Percentiles rank a stretch among this genome's conserved stretches.
phyloP scores from a whole-genome alignment of 2,329 filamentous ascomycete species.

The Fusarium irregulare region DNA sequence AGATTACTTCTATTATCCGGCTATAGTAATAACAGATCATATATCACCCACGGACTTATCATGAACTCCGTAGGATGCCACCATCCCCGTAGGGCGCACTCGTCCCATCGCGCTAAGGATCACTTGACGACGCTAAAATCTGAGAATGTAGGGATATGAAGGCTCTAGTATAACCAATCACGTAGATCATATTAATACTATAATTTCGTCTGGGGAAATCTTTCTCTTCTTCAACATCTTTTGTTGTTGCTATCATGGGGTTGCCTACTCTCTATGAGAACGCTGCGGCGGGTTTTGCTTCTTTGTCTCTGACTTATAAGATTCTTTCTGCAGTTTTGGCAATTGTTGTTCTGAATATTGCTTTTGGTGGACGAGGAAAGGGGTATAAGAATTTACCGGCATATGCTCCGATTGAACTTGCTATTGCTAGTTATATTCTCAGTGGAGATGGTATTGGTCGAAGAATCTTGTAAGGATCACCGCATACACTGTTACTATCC shows the following conservation, averaged over 20 bases:
- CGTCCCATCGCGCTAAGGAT: neutral
- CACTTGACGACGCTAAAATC: conserved; percentile 11
- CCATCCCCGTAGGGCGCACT: neutral
- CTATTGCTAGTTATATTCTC: conserved; percentile 22
- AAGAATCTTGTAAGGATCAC: conserved; percentile 23
- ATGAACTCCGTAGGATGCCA: neutral
- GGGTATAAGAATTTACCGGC: neutral
- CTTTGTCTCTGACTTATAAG: neutral
- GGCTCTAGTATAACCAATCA: conserved; percentile 3
- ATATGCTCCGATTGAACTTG: conserved; percentile 29
- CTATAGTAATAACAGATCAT: too few relatives aligned
- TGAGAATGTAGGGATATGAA: neutral
- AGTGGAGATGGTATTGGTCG: conserved; percentile 18
- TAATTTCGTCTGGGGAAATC: neutral
- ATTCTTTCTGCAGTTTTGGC: neutral
- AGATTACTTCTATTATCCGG: too few relatives aligned
- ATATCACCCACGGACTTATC: neutral
- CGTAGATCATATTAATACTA: neutral
- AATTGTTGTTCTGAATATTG: neutral
- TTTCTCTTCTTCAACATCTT: neutral
- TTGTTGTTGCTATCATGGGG: neutral
- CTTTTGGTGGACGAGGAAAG: neutral
- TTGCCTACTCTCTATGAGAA: neutral
- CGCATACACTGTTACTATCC: too few relatives aligned
- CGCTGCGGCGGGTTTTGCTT: neutral